These are phyloP conservation scores for Rhizophagus sp. DNA, from an alignment of 192 early-diverging fungal species.

Conservation along the genomic window DNA sequence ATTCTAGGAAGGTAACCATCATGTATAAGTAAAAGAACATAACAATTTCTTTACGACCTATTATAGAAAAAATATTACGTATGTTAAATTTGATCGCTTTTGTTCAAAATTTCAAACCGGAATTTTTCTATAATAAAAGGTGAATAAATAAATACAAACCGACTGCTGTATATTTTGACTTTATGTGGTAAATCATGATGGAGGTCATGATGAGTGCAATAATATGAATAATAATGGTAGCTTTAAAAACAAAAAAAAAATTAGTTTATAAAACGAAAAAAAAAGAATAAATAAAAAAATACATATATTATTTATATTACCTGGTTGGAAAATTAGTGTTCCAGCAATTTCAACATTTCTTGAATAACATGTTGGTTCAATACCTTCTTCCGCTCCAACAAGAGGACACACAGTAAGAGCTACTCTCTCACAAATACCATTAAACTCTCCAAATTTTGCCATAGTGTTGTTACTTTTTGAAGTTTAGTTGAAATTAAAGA, in stretches of 20 bases:
- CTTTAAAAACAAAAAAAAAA: constrained; percentile 35
- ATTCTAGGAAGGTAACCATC: constrained; percentile 80
- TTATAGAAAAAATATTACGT: neutral
- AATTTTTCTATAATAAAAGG: neutral
- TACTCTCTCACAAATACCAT: constrained; percentile 84
- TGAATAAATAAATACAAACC: constrained; percentile 53
- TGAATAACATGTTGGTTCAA: constrained; percentile 92
- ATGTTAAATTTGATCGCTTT: neutral
- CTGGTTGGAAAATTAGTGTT: constrained; percentile 90
- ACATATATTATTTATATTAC: constrained; percentile 32
- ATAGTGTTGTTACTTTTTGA: constrained; percentile 5
- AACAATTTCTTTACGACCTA: constrained; percentile 96
- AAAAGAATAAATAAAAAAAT: neutral
- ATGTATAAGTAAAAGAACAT: constrained; percentile 99
- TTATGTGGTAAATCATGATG: constrained; percentile 99
- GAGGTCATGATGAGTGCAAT: constrained; percentile 93
- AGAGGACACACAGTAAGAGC: constrained; percentile 90
- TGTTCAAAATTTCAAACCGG: neutral
- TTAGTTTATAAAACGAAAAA: neutral
- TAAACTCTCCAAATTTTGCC: constrained; percentile 77
- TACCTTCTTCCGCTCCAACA: constrained; percentile 72
- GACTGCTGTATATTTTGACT: constrained; percentile 98
- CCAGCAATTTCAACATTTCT: constrained; percentile 89
- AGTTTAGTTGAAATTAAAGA: neutral
- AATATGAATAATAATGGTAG: constrained; percentile 91